Base-by-base conservation (phyloP, 805 yeast species). In the Ogataea ganodermae region DNA sequence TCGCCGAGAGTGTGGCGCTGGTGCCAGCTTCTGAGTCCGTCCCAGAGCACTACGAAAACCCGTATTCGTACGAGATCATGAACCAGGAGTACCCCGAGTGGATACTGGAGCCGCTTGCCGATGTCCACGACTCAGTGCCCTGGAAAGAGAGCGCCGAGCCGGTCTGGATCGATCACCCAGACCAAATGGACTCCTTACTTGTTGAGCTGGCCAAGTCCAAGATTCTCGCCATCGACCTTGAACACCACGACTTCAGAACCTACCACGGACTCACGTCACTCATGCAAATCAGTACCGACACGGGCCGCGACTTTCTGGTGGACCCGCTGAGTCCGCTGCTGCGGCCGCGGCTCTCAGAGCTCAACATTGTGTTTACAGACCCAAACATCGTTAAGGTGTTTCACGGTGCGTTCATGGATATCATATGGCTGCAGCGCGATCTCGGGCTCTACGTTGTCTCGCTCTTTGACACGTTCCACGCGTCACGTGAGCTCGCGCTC, bases 351-450 rank as follows among this genome's bases (percentile, higher is more conserved):
- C 70, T 94, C 41, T 70, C 75, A 40, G 66, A 67, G 0, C 69
- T 94, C 46, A 94, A 94, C 68, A 73, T 70, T 36, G 79, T 92
- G 1, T 89, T 92, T 54, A 78, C 97, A 2, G 73, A 94, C 66
- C 97, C 98, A 0, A 56, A 68, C 4, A 83, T 92, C 26, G 72
- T 89, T 23, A 94, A 94, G 62, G 95, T 94, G 1, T 81, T 94
- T 55, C 99, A 94, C 65, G 99, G 99, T 51, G 96, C 99, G 0
- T 84, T 81, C 57, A 90, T 89, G 96, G 99, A 94, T 72, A 86
- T 94, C 3, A 83, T 89, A 37, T 94, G 99, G 99, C 72, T 94
- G 28, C 99, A 94, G 70, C 75, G 98, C 53, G 99, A 94, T 62
- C 74, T 94, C 46, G 99, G 99, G 0, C 66, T 94, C 8, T 94